These are phyloP conservation scores for Phaffomyces thermotolerans DNA, from an alignment of 805 yeast species.

Conservation along the genomic window DNA sequence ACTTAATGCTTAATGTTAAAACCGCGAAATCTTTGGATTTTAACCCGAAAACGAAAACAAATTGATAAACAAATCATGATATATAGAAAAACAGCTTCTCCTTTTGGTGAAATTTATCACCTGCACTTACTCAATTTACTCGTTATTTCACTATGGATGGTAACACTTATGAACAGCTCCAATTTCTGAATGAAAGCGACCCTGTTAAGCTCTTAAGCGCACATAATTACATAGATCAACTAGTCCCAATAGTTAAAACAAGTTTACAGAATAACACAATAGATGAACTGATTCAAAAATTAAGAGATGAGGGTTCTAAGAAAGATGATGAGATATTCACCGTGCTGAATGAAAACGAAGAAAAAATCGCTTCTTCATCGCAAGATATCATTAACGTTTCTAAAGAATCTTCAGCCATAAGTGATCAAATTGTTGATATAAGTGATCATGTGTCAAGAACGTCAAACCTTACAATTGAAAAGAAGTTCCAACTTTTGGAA, in stretches of 20 bases:
- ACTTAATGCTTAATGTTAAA: no score
- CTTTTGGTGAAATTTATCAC: no score
- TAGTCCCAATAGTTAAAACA: conserved; percentile 66
- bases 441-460: conserved; percentile 53
- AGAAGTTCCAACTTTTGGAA: conserved; percentile 52
- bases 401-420: conserved; percentile 46
- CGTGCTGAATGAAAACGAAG: conserved; percentile 55
- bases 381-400: conserved; percentile 58
- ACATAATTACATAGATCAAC: conserved; percentile 70
- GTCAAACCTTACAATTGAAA: conserved; percentile 55
- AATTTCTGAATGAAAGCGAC: conserved; percentile 19
- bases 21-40: conserved; percentile 1
- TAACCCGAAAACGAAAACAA: neutral
- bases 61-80: neutral
- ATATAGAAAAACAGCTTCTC: no score
- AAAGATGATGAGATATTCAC: conserved; percentile 59
- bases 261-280: conserved; percentile 50
- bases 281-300: conserved; percentile 45
- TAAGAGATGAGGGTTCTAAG: conserved; percentile 49
- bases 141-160: neutral
- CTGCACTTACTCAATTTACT: no score
- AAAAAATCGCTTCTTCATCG: conserved; percentile 49
- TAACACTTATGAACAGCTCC: conserved; percentile 7
- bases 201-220: conserved; percentile 28
- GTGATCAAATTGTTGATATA: conserved; percentile 48